phyloP scores from a whole-genome alignment of 345 rosid genomes.

The Citrus unshiu region DNA sequence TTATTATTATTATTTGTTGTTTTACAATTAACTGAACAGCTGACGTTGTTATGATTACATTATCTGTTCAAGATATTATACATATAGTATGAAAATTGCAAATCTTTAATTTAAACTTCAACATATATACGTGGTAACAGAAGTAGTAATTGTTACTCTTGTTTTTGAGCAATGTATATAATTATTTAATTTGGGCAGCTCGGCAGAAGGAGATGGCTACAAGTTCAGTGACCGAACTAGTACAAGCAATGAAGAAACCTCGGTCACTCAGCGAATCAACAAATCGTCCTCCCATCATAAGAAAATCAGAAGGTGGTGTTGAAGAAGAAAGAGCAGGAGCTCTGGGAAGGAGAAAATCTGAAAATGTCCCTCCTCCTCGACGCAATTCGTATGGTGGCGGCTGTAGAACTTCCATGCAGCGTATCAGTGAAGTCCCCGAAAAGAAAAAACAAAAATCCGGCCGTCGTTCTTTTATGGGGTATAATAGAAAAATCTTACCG shows the following conservation, averaged over 20 bases:
- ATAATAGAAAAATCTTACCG: not conserved
- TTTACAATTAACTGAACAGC: too few relatives aligned
- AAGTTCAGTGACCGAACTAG: slow-evolving; percentile 74
- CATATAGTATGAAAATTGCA: not conserved
- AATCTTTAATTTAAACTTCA: not conserved
- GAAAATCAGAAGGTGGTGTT: slow-evolving; percentile 50
- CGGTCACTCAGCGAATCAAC: slow-evolving; percentile 79
- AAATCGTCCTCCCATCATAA: slow-evolving; percentile 39
- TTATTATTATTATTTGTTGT: too few relatives aligned
- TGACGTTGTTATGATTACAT: not conserved
- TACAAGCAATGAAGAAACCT: slow-evolving; percentile 83
- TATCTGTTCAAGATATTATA: too few relatives aligned
- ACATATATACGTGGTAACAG: too few relatives aligned
- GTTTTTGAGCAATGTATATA: not conserved
- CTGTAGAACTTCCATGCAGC: slow-evolving; percentile 55
- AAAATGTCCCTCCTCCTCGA: slow-evolving; percentile 45
- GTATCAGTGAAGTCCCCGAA: slow-evolving; percentile 71
- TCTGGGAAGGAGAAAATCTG: slow-evolving; percentile 51
- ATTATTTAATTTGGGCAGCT: slow-evolving; percentile 32
- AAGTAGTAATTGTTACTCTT: not conserved
- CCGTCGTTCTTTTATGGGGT: slow-evolving; percentile 88
- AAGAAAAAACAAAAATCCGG: slow-evolving; percentile 56
- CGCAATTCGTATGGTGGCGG: slow-evolving; percentile 47
- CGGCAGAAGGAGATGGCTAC: slow-evolving; percentile 79
- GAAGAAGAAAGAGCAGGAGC: slow-evolving; percentile 33